Percentiles rank a stretch among this genome's conserved stretches.
phyloP scores from a whole-genome alignment of 768 basidiomycete species.

The Auricularia sp. region DNA sequence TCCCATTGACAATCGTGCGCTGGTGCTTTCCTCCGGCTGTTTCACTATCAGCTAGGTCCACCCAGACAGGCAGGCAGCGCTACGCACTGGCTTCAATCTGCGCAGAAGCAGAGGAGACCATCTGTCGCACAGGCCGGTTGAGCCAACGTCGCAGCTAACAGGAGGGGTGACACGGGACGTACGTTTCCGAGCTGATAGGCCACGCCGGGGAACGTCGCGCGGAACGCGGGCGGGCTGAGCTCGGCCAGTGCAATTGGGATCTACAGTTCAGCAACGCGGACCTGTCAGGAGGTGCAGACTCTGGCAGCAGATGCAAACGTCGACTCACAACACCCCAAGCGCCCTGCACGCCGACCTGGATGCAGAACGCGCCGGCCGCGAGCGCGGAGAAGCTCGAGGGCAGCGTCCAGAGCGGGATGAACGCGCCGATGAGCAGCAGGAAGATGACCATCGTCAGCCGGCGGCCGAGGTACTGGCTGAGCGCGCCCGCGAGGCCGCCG shows the following conservation, averaged over 20 bases:
- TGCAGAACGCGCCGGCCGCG: conserved; percentile 74
- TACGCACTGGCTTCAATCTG: conserved; percentile 27
- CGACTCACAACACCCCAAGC: conserved; percentile 75
- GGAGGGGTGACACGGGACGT: neutral
- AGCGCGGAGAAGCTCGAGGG: conserved; percentile 60
- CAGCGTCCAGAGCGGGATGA: conserved; percentile 79
- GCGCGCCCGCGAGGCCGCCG: conserved; percentile 60
- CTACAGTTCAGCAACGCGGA: no score
- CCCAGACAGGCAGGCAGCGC: neutral
- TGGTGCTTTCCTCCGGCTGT: neutral
- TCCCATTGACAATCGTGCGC: conserved; percentile 11
- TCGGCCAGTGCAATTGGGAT: conserved; percentile 31
- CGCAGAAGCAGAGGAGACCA: conserved; percentile 28
- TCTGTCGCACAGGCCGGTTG: conserved; percentile 9
- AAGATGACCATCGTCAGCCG: conserved; percentile 70
- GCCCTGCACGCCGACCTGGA: conserved; percentile 84
- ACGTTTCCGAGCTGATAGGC: conserved; percentile 28
- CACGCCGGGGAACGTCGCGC: conserved; percentile 30
- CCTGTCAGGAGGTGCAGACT: no score
- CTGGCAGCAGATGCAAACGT: no score
- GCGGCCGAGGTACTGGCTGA: conserved; percentile 70
- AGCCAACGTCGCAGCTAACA: neutral
- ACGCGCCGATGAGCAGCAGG: conserved; percentile 44
- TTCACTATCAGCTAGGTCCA: neutral
- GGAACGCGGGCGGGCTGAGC: conserved; percentile 32